phyloP scores from a whole-genome alignment of 148 eudicot species.

The Silene latifolia region DNA sequence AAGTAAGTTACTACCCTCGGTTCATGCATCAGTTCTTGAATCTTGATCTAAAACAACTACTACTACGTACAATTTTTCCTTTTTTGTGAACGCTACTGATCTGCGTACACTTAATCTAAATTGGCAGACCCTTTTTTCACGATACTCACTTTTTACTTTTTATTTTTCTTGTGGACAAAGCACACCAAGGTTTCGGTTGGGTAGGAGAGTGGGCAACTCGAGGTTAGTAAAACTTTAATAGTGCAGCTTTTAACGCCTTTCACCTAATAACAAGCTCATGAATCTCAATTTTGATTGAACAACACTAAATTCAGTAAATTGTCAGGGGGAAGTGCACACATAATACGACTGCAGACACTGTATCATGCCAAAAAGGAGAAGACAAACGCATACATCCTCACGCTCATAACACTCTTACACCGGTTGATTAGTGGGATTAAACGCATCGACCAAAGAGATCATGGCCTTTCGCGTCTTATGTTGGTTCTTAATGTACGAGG shows the following conservation, averaged over 20 bases:
- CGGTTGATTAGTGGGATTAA: constrained; percentile 54
- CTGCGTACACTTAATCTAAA: not conserved
- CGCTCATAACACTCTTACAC: constrained; percentile 63
- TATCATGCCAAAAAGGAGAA: constrained; percentile 74
- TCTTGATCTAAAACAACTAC: no score
- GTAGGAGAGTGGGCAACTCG: constrained; percentile 96
- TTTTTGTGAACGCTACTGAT: not conserved
- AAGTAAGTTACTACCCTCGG: constrained; percentile 47
- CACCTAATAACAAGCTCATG: not conserved
- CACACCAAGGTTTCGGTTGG: constrained; percentile 98
- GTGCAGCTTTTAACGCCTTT: not conserved
- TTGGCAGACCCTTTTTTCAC: not conserved
- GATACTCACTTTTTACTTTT: constrained; percentile 4
- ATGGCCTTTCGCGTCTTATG: constrained; percentile 39
- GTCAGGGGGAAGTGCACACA: constrained; percentile 30
- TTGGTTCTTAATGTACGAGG: no score
- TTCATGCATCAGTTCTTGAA: no score
- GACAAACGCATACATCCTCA: constrained; percentile 62
- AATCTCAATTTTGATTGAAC: constrained; percentile 17
- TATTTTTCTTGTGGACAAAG: constrained; percentile 40
- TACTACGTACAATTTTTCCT: not conserved
- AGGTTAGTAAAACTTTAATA: constrained; percentile 43
- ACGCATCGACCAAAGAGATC: constrained; percentile 58
- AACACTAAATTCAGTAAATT: constrained; percentile 69
- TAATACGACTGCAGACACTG: constrained; percentile 76